These are phyloP conservation scores for Zanthoxylum bungeanum DNA, from an alignment of 345 rosid genomes.

Conservation along the genomic window DNA sequence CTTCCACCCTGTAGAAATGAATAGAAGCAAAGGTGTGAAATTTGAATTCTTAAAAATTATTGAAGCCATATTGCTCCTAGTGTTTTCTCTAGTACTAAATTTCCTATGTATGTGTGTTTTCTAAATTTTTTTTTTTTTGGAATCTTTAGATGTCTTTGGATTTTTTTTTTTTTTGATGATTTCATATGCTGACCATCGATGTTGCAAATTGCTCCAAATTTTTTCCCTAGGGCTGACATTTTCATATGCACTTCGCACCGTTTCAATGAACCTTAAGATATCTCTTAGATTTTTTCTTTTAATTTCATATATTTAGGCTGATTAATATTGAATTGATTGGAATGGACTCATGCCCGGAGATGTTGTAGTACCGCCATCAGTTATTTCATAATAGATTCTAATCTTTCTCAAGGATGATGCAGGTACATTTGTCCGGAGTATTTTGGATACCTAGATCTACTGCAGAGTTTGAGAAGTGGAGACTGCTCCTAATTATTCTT, in stretches of 20 bases:
- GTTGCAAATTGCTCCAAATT: neutral
- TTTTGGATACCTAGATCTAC: slow-evolving; percentile 66
- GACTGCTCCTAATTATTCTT: slow-evolving; percentile 41
- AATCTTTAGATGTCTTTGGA: neutral
- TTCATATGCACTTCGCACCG: neutral
- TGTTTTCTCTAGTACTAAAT: neutral
- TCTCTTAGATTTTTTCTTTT: neutral
- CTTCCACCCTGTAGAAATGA: neutral
- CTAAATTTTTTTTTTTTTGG: neutral
- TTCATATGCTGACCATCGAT: neutral
- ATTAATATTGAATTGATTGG: neutral
- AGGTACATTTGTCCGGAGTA: slow-evolving; percentile 71
- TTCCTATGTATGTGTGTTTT: no score
- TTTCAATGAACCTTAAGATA: neutral
- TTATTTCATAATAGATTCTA: neutral
- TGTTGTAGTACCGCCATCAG: neutral
- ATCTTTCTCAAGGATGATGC: slow-evolving; percentile 19
- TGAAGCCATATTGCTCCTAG: neutral
- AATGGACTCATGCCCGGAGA: neutral
- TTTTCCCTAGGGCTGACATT: neutral
- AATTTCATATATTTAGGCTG: neutral
- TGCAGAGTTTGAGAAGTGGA: slow-evolving; percentile 50
- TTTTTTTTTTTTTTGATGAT: neutral
- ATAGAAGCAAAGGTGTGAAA: neutral
- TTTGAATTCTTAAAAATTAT: neutral